These are phyloP conservation scores for Fonsecaea pedrosoi DNA, from an alignment of 2,329 filamentous ascomycete genomes.

Conservation along the genomic window DNA sequence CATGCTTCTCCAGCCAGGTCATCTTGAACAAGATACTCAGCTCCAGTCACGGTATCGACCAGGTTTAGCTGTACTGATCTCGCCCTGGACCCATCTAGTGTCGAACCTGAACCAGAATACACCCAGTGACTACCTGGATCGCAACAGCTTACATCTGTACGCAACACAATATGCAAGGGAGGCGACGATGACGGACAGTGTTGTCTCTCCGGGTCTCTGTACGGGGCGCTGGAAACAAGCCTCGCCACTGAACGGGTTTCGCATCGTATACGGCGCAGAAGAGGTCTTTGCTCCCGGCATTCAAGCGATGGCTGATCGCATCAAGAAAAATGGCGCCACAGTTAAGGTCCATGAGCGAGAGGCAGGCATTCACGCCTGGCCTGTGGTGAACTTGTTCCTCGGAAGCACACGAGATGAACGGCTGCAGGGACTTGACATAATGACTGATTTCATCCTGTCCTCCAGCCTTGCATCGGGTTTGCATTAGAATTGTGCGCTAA, in stretches of 20 bases:
- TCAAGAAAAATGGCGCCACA: conserved; percentile 61
- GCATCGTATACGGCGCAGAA: conserved; percentile 74
- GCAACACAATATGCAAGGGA: conserved; percentile 71
- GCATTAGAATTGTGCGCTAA: conserved; percentile 5
- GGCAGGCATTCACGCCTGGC: conserved; percentile 81
- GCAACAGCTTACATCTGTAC: conserved; percentile 70
- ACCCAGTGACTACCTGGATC: conserved; percentile 75
- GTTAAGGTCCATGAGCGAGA: conserved; percentile 66
- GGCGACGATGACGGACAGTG: conserved; percentile 59
- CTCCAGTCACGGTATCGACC: conserved; percentile 48
- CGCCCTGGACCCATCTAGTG: conserved; percentile 78
- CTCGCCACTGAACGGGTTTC: conserved; percentile 70
- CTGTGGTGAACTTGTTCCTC: conserved; percentile 69
- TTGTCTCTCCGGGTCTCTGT: conserved; percentile 71
- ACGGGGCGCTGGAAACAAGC: conserved; percentile 70
- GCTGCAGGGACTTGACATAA: conserved; percentile 53
- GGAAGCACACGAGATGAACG: conserved; percentile 56
- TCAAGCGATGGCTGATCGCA: conserved; percentile 62
- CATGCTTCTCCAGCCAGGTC: conserved; percentile 69
- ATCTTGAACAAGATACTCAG: conserved; percentile 46
- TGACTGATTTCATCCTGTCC: conserved; percentile 37
- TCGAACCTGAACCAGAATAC: conserved; percentile 72
- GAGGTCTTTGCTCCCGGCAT: conserved; percentile 80
- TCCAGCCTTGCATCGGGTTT: conserved; percentile 29
- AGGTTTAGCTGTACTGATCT: conserved; percentile 74